Evolutionary conservation across 2,329 filamentous ascomycete genomes (phyloP).

Genomic region (Penicillium digitatum): DNA sequence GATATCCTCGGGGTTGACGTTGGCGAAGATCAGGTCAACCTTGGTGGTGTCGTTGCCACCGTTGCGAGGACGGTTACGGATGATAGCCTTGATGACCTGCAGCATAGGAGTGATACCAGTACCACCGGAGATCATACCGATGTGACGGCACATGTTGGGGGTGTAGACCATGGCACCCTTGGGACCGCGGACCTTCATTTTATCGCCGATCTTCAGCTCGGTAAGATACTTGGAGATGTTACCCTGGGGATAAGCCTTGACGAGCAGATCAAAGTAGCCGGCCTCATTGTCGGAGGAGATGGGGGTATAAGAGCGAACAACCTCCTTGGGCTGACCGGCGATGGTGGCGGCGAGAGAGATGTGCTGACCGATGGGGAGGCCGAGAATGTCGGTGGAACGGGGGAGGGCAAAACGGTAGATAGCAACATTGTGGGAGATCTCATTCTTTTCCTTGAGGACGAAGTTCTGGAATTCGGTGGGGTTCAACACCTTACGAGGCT

Average conservation of each 20-base stretch:
- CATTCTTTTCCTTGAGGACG: constrained; percentile 87
- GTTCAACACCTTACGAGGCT: constrained; percentile 77
- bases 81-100: constrained; percentile 87
- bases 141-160: constrained; percentile 92
- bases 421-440: constrained; percentile 96
- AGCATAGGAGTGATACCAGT: constrained; percentile 99
- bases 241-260: constrained; percentile 96
- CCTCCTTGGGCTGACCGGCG: constrained; percentile 72
- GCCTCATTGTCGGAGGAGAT: constrained; percentile 84
- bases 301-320: constrained; percentile 87
- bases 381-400: constrained; percentile 72
- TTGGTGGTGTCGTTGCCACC: constrained; percentile 76
- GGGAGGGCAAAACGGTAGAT: constrained; percentile 96
- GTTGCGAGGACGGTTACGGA: constrained; percentile 64
- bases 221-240: constrained; percentile 96
- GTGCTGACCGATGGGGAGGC: constrained; percentile 96
- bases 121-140: constrained; percentile 96
- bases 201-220: constrained; percentile 74
- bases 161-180: constrained; percentile 98
- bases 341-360: constrained; percentile 88
- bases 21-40: constrained; percentile 94
- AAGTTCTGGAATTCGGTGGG: constrained; percentile 87
- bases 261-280: constrained; percentile 91
- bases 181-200: constrained; percentile 85
- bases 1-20: constrained; percentile 90